These are phyloP conservation scores for Bassia scoparia DNA, from an alignment of 148 eudicot genomes.

Conservation along the genomic window DNA sequence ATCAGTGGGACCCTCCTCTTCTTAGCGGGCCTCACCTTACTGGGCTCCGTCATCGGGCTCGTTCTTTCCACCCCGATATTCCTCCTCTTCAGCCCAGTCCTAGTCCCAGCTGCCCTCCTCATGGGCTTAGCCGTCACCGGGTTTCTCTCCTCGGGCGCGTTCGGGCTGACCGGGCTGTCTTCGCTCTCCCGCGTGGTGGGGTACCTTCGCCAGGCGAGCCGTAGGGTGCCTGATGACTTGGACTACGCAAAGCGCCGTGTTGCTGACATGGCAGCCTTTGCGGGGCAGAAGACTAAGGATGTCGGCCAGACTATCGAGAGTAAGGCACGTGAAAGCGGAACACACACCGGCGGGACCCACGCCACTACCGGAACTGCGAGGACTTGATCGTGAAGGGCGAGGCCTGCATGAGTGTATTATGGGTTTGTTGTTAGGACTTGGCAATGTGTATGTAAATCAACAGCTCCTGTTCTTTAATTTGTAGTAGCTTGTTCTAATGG, in stretches of 20 bases:
- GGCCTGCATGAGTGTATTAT: background rate
- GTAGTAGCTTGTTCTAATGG: too few species aligned
- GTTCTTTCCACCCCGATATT: conserved; percentile 55
- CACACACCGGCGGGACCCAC: background rate
- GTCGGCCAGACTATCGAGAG: conserved; percentile 60
- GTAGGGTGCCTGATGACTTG: conserved; percentile 51
- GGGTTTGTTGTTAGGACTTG: background rate
- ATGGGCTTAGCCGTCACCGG: conserved; percentile 43
- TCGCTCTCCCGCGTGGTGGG: conserved; percentile 48
- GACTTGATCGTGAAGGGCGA: background rate
- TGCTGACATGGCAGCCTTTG: conserved; percentile 49
- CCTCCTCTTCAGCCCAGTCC: conserved; percentile 68
- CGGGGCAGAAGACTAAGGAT: conserved; percentile 85
- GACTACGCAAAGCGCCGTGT: conserved; percentile 56
- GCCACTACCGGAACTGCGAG: conserved; percentile 5
- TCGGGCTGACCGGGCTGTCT: conserved; percentile 70
- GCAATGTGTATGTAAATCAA: background rate
- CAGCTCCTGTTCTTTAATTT: too few species aligned
- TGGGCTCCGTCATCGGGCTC: conserved; percentile 43
- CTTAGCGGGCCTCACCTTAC: conserved; percentile 48
- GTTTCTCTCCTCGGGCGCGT: conserved; percentile 51
- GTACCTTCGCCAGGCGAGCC: conserved; percentile 35
- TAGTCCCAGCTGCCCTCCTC: conserved; percentile 55
- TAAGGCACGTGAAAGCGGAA: conserved; percentile 56
- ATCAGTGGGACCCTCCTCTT: conserved; percentile 52